Evolutionary conservation across 352 stramenopile species (phyloP), one percentile per base, ranked within the genome.

Genomic region (Phytophthora europaea): DNA sequence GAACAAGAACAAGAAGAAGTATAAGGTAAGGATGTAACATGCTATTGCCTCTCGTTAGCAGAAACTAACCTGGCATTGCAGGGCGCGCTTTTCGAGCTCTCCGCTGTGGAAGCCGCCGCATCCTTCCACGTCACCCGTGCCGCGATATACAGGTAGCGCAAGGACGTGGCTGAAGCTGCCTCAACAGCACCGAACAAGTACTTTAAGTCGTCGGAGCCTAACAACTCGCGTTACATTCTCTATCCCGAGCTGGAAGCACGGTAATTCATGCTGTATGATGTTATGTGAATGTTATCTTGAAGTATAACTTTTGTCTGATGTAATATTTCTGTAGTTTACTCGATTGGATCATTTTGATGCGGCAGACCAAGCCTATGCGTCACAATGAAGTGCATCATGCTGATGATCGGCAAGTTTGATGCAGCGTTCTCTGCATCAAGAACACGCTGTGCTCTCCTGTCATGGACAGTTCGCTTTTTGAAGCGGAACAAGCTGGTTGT

Each of bases 381-480:
- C 26, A 45, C 43, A n/a, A 31, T 55, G 18, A 65, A 65, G 23
- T 65, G 58, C n/a, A 16, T 65, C 13, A 65, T 65, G 26, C 6
- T 65, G 26, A 65, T 65, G n/a, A 65, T 65, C 8, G 58, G 15
- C 15, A 65, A 55, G 23, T 65, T 55, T 28, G 22, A 65, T 28
- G 22, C 20, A 7, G 28, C 1, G 7, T 65, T 65, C n/a, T 23
- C 58, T 6, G 12, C n/a, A 8, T 40, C 58, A 12, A 13, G 58
- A 15, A 55, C 40, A 4, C 28, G 15, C 13, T 43, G 36, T 43
- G 36, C 36, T 28, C 26, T 65, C 0, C 43, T 40, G 16, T 45
- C 23, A 18, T 65, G 40, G 58, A 45, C 28, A 26, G n/a, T 65
- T 16, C 58, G 58, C 43, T 55, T 65, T 43, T 33, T 65, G 7